These are phyloP conservation scores for Dionaea muscipula DNA, from an alignment of 179 eudicot genomes.

Conservation along the genomic window DNA sequence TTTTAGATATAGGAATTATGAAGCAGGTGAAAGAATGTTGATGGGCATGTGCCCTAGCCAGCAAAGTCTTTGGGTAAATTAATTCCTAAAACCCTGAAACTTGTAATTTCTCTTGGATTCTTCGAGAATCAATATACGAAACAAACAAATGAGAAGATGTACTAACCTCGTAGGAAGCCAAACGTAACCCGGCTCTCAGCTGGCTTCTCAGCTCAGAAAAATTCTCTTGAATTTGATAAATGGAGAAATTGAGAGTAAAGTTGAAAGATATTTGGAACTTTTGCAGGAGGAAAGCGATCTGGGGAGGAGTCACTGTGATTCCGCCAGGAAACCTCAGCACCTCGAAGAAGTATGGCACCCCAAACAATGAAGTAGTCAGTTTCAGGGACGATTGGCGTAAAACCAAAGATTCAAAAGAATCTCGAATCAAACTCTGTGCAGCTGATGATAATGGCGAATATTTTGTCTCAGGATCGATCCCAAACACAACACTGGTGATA, in stretches of 20 bases:
- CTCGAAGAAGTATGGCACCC: conserved; percentile 52
- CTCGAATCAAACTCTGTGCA: conserved; percentile 51
- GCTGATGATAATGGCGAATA: conserved; percentile 28
- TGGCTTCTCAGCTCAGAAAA: conserved; percentile 51
- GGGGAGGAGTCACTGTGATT: conserved; percentile 64
- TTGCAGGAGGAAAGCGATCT: conserved; percentile 62
- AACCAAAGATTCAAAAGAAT: conserved; percentile 44
- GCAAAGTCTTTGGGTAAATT: too few species aligned
- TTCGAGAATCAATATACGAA: too few species aligned
- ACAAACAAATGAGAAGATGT: neutral
- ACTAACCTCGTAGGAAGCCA: conserved; percentile 66
- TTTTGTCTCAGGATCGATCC: conserved; percentile 43
- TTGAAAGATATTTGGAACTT: conserved; percentile 66
- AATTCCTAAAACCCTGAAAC: too few species aligned
- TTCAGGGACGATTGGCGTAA: conserved; percentile 27
- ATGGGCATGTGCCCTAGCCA: too few species aligned
- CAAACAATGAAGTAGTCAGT: conserved; percentile 46
- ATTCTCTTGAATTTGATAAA: conserved; percentile 51
- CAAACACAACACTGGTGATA: conserved; percentile 55
- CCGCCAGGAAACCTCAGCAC: conserved; percentile 79
- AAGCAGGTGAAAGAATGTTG: too few species aligned
- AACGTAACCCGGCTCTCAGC: conserved; percentile 58
- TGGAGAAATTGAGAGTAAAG: conserved; percentile 73
- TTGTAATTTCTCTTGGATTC: too few species aligned
- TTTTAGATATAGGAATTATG: too few species aligned